A percentile compares a stretch with the other conserved stretches of the same genome.
phyloP scores from a whole-genome alignment of 2,329 filamentous ascomycete species.

The Penicillium paneum region DNA sequence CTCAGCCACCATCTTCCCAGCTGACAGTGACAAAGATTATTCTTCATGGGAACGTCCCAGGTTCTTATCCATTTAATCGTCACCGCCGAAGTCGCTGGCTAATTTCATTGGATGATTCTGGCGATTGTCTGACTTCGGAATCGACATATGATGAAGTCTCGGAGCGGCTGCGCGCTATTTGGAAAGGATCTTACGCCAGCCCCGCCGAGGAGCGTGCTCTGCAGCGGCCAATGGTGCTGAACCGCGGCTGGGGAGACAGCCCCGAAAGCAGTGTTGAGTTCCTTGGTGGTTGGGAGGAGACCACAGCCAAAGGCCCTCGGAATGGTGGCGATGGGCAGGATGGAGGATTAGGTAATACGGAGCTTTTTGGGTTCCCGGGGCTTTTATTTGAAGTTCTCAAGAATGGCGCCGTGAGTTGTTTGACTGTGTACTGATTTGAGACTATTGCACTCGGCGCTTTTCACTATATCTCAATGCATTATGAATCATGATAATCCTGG shows the following conservation, averaged over 20 bases:
- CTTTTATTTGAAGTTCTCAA: constrained; percentile 93
- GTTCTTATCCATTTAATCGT: constrained; percentile 94
- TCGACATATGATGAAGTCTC: constrained; percentile 74
- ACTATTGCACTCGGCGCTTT: not conserved
- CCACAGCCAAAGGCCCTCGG: constrained; percentile 47
- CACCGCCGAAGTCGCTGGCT: constrained; percentile 88
- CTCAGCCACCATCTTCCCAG: constrained; percentile 50
- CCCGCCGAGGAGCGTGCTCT: constrained; percentile 52
- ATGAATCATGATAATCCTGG: constrained; percentile 5
- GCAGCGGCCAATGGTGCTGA: constrained; percentile 73
- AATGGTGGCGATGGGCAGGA: constrained; percentile 43
- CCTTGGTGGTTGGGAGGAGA: constrained; percentile 82
- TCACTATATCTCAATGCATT: constrained; percentile 6
- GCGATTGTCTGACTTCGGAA: constrained; percentile 65
- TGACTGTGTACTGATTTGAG: constrained; percentile 73
- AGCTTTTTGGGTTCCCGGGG: constrained; percentile 88
- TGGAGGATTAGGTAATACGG: constrained; percentile 67
- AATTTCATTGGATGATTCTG: constrained; percentile 52
- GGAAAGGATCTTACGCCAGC: constrained; percentile 63
- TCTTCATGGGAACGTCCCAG: constrained; percentile 89
- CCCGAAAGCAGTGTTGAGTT: constrained; percentile 86
- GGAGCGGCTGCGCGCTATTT: constrained; percentile 62
- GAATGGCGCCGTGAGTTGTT: constrained; percentile 82
- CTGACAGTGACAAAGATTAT: constrained; percentile 89
- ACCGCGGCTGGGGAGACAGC: constrained; percentile 86